Base-by-base conservation (phyloP, 305 asterid genomes). In the Petunia hybrid region DNA sequence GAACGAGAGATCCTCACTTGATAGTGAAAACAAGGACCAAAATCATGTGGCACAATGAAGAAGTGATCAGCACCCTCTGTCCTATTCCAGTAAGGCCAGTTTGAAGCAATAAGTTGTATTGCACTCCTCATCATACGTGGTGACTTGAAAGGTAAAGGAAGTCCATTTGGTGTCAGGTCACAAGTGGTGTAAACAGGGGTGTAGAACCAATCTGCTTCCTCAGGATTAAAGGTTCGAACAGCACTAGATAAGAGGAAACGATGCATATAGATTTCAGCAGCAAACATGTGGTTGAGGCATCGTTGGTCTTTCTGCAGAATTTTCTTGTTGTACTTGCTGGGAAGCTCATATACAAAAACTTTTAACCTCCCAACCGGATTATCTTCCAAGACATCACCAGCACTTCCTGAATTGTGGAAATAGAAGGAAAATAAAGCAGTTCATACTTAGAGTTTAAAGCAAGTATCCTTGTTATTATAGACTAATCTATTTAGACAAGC, bases 321-420 rank as follows among this genome's bases (percentile, higher is more conserved):
- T 85, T 92, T 92, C 85, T 85, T 89, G 89, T 94, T 94, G 88
- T 92, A 94, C 83, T 92, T 94, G 90, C 95, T 91, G 0, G 98
- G 97, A 81, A 94, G 97, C 85, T 94, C 96, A 55, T 94, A 94
- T 1, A 94, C 87, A 77, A 85, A 94, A 38, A 94, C 97, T 87
- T 94, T 94, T 80, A 94, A 80, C 70, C 85, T 90, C 73, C 97
- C 98, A 59, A 88, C 89, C 0, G 96, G 97, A 81, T 93, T 86
- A 84, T 93, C 98, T 82, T 93, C 98, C 84, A 93, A 85, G 76
- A 94, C 97, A 88, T 93, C 98, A 79, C 98, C 98, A 81, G 97
- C 98, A 86, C 98, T 93, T 65, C 97, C 95, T 93, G 59, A 57
- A 77, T 81, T 74, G 61, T 65, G 77, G 51, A 61, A 77, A n/a